Evolutionary conservation across 257 asterid genomes (phyloP), one percentile per base, ranked within the genome.

Genomic region (Gynochthodes officinalis): DNA sequence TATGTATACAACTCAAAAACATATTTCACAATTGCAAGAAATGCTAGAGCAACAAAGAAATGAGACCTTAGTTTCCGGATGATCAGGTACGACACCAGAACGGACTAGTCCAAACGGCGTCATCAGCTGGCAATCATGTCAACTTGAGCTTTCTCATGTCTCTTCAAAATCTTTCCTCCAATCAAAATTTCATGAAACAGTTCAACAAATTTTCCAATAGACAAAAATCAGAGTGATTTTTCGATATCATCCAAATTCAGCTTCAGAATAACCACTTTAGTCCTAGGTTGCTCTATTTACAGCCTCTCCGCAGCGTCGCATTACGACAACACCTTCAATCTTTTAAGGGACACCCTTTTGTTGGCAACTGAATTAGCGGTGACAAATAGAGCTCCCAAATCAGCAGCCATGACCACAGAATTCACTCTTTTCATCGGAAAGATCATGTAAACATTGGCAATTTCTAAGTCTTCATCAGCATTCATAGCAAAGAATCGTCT

Each of bases 41-140:
- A 25, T 14, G 18, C 18, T 23, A 0, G 37, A 27, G 5, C 19
- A 9, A 37, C 16, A 33, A 65, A n/a, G n/a, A n/a, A 18, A 15
- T 55, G 28, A 44, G 37, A 89, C 99, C 99, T 92, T 95, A 7
- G 99, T 95, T 76, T 95, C 99, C 7, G 92, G 96, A 82, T 95
- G 99, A 79, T 95, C 99, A 74, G 99, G 99, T 58, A 97, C 98
- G 32, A 90, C 98, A 19, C 98, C 99, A 2, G 97, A 88, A 35
- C 98, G 94, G 52, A 95, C 98, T 69, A 95, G 85, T 49, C 99
- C 99, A 84, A 82, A 92, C 5, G 99, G 99, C 33, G 96, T 91
- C 0, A 98, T 96, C 75, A 92, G 86, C 48, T 97, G 90, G 76
- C 99, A 52, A 95, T 82, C 70, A 95, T 80, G 84, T 95, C 94